Conservation (phyloP, 306 rosid genomes). For the Lathyrus oleraceus region DNA sequence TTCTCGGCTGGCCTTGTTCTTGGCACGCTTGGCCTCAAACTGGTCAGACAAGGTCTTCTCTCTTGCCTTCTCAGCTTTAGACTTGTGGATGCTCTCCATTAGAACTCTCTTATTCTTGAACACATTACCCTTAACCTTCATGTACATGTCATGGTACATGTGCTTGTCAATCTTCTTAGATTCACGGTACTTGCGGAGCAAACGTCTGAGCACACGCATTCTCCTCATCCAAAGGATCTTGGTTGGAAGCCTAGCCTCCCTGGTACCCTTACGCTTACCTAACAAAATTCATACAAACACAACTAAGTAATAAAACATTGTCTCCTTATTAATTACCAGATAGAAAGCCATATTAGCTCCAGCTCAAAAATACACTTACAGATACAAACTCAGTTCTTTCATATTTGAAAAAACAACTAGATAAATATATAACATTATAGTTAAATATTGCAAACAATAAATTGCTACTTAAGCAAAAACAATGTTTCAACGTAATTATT, state of each 20-base stretch:
- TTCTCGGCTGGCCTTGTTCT: constrained; percentile 97
- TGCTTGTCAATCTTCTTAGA: constrained; percentile 92
- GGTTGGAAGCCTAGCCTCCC: constrained; percentile 97
- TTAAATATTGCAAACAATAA: background rate
- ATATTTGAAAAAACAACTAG: background rate
- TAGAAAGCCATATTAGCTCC: background rate
- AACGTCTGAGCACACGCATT: constrained; percentile 89
- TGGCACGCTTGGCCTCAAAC: constrained; percentile 91
- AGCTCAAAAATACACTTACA: too few relatives aligned
- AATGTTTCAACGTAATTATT: background rate
- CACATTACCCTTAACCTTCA: constrained; percentile 98
- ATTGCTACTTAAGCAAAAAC: background rate
- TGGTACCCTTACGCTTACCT: constrained; percentile 97
- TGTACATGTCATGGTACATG: constrained; percentile 98
- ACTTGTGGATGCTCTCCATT: constrained; percentile 96
- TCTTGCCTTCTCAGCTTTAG: constrained; percentile 97
- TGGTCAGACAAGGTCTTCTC: constrained; percentile 94
- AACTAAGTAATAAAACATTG: background rate
- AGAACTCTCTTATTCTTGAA: constrained; percentile 94
- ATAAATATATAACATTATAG: background rate
- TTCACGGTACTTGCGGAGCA: constrained; percentile 95
- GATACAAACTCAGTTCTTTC: background rate
- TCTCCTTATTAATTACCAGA: background rate
- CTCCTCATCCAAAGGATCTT: constrained; percentile 97
- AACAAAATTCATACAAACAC: background rate